Percentiles rank a stretch among this genome's conserved stretches.
These are phyloP conservation scores for Alnus rubra DNA, from an alignment of 306 rosid genomes.

Conservation along the genomic window DNA sequence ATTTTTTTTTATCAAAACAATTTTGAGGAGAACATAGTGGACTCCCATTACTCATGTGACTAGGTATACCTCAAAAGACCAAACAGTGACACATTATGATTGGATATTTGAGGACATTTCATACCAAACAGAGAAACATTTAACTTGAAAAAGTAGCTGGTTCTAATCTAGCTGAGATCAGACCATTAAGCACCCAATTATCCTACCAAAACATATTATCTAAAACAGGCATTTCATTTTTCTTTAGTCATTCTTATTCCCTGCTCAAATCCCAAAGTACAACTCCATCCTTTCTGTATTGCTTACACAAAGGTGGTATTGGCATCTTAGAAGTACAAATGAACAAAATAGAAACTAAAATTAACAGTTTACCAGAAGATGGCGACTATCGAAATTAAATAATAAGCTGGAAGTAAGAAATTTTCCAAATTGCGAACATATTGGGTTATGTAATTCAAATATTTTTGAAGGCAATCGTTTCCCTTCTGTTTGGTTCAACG, in stretches of 20 bases:
- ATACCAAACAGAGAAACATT: background rate
- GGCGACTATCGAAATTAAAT: background rate
- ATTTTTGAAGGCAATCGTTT: background rate
- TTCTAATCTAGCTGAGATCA: background rate
- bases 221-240: background rate
- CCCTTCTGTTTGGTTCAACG: background rate
- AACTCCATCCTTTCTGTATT: slow-evolving; percentile 1
- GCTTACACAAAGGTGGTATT: background rate
- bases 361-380: background rate
- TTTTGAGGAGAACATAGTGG: background rate
- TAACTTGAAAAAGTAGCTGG: background rate
- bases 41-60: background rate
- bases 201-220: background rate
- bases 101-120: background rate
- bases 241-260: background rate
- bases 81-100: background rate
- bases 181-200: background rate
- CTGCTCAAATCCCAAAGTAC: background rate
- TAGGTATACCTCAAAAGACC: background rate
- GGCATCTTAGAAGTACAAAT: background rate
- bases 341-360: background rate
- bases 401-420: background rate
- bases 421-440: background rate
- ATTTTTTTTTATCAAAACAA: background rate
- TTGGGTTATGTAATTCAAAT: background rate